phyloP scores from a whole-genome alignment of 306 rosid species.

The Urtica urens region DNA sequence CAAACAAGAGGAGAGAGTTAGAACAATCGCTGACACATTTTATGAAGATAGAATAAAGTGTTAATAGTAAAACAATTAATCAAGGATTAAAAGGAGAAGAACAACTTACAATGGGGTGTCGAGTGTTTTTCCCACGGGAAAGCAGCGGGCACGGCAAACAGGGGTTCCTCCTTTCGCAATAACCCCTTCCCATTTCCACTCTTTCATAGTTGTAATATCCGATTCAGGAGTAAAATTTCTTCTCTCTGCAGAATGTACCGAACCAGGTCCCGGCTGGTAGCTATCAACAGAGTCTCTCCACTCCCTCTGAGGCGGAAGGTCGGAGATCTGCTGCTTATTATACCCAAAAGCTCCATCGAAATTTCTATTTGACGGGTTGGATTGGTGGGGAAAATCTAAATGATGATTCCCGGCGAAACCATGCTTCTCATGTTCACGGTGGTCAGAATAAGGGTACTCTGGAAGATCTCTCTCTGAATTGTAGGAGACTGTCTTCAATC shows the following conservation, averaged over 20 bases:
- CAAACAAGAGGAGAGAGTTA: too few relatives aligned
- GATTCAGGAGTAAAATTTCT: conserved; percentile 64
- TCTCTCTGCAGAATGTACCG: conserved; percentile 39
- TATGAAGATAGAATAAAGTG: too few relatives aligned
- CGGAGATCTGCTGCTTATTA: conserved; percentile 55
- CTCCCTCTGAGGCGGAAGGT: conserved; percentile 36
- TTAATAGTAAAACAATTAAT: too few relatives aligned
- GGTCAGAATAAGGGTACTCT: conserved; percentile 53
- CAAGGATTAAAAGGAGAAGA: conserved; percentile 3
- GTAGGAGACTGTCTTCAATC: conserved; percentile 42
- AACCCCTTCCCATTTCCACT: conserved; percentile 99
- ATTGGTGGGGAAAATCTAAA: conserved; percentile 35
- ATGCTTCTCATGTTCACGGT: conserved; percentile 52
- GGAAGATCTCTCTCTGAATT: conserved; percentile 68
- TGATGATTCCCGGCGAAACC: conserved; percentile 27
- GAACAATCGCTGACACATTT: too few relatives aligned
- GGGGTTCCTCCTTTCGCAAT: conserved; percentile 98
- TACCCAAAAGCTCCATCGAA: conserved; percentile 40
- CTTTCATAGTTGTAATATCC: conserved; percentile 39
- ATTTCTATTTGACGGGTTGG: conserved; percentile 35
- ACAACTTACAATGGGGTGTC: conserved; percentile 73
- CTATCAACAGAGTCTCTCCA: conserved; percentile 57
- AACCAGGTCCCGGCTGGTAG: conserved; percentile 39
- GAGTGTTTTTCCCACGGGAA: conserved; percentile 84
- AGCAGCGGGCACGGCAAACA: conserved; percentile 93